Evolutionary conservation across 148 eudicot species (phyloP).

Genomic region (Suaeda aralocaspica): DNA sequence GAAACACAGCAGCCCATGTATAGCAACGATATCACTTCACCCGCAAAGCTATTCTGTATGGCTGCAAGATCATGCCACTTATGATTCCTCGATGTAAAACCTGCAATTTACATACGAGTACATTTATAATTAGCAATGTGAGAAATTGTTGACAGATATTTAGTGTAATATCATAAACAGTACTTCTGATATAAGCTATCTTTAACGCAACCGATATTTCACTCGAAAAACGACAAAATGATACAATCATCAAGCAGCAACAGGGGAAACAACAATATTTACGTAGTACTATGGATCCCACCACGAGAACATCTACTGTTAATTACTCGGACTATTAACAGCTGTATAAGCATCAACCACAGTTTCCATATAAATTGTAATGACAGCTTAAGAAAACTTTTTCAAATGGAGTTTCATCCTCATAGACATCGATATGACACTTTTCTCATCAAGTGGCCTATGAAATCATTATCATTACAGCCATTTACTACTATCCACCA

Average conservation of each 20-base stretch:
- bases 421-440: too few relatives aligned
- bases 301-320: neutral
- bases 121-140: neutral
- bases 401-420: too few relatives aligned
- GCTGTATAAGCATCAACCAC: too few relatives aligned
- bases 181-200: neutral
- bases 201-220: neutral
- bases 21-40: constrained; percentile 24
- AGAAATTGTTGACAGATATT: neutral
- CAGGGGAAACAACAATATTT: neutral
- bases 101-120: neutral
- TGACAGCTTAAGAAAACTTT: too few relatives aligned
- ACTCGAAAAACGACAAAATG: neutral
- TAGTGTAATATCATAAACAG: neutral
- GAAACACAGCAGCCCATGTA: constrained; percentile 75
- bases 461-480: too few relatives aligned
- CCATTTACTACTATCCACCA: too few relatives aligned
- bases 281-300: neutral
- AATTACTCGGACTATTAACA: neutral
- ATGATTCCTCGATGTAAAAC: neutral
- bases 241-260: neutral
- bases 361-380: neutral
- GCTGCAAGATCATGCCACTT: constrained; percentile 22
- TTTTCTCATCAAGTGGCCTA: too few relatives aligned
- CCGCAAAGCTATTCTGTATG: neutral